phyloP scores from a whole-genome alignment of 1,139 yeast genomes.

The Kodamaea derodonti region DNA sequence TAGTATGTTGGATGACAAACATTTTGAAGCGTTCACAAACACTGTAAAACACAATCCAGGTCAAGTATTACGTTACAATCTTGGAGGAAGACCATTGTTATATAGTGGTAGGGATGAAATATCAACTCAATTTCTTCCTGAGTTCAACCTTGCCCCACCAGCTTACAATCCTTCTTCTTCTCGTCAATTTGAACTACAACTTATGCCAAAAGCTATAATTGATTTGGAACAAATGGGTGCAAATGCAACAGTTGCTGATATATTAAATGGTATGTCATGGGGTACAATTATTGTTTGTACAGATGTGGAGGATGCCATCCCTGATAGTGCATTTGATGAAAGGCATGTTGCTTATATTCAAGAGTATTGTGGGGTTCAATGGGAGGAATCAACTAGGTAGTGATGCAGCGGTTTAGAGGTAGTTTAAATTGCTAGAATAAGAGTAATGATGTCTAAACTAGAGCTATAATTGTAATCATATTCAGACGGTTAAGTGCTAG shows the following conservation, averaged over 20 bases:
- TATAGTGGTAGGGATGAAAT: constrained; percentile 63
- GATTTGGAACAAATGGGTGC: constrained; percentile 57
- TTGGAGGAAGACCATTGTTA: constrained; percentile 69
- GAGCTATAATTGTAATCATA: too few relatives aligned
- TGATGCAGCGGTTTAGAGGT: too few relatives aligned
- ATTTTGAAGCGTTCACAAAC: constrained; percentile 74
- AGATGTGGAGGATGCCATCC: constrained; percentile 66
- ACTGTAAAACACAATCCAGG: constrained; percentile 75
- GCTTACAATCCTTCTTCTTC: constrained; percentile 57
- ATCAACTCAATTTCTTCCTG: constrained; percentile 36
- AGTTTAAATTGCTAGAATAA: too few relatives aligned
- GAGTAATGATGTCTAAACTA: too few relatives aligned
- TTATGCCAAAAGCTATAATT: constrained; percentile 90
- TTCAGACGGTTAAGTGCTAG: too few relatives aligned
- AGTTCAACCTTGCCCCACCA: constrained; percentile 45
- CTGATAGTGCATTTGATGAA: constrained; percentile 49
- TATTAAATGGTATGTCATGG: constrained; percentile 90
- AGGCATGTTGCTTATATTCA: constrained; percentile 78
- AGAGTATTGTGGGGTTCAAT: constrained; percentile 93
- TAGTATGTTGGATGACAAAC: constrained; percentile 64
- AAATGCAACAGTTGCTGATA: constrained; percentile 36
- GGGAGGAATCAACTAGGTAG: constrained; percentile 56
- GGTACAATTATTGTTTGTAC: constrained; percentile 88
- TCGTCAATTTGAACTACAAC: constrained; percentile 77
- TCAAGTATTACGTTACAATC: constrained; percentile 81